phyloP scores from a whole-genome alignment of 148 eudicot genomes.

The Amaranthus palmeri region DNA sequence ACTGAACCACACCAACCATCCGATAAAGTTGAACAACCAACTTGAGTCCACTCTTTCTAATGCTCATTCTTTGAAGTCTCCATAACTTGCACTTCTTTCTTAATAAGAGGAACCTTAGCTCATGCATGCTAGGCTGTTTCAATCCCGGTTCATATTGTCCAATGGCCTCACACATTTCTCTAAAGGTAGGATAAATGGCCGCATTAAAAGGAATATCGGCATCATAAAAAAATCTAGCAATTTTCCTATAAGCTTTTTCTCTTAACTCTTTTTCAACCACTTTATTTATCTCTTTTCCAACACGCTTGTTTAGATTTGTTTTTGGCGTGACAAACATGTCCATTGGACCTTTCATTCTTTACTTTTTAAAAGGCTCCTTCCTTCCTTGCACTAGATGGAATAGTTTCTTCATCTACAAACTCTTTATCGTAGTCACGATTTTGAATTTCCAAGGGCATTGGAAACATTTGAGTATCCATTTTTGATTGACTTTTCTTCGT shows the following conservation, averaged over 20 bases:
- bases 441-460: neutral
- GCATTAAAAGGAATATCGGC: constrained; percentile 19
- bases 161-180: neutral
- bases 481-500: neutral
- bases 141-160: constrained; percentile 13
- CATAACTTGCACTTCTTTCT: neutral
- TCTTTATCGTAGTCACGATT: neutral
- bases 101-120: constrained; percentile 14
- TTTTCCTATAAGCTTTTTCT: neutral
- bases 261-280: constrained; percentile 5
- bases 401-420: neutral
- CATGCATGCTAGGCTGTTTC: constrained; percentile 12
- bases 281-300: neutral
- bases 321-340: constrained; percentile 10
- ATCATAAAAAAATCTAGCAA: too few species aligned
- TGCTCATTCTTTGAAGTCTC: neutral
- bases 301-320: too few species aligned
- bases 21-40: constrained; percentile 4
- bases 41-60: constrained; percentile 2
- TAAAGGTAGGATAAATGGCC: constrained; percentile 15
- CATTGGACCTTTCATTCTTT: neutral
- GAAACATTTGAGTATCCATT: neutral
- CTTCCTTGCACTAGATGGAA: too few species aligned
- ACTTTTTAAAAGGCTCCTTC: neutral
- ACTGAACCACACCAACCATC: constrained; percentile 19